Evolutionary conservation across 805 yeast species (phyloP), one percentile per base, ranked within the genome.

Genomic region (Lachancea mirantina): DNA sequence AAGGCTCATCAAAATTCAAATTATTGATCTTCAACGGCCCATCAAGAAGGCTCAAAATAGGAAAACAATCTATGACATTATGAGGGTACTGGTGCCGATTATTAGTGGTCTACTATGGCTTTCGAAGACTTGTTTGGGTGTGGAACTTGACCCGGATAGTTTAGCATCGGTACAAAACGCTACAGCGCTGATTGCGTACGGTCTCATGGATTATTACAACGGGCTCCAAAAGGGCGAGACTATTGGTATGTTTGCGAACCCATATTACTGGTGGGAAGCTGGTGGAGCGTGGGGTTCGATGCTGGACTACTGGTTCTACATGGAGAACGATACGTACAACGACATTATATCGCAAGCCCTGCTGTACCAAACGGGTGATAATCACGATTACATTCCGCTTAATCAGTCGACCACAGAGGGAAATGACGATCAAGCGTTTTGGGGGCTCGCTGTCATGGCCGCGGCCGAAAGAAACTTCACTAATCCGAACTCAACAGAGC

Each of bases 181-280:
- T 2, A 72, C 82, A 2, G 63, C 77, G 0, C 56, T 74, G 28
- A 64, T 87, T 13, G 76, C 78, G 2, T 55, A 67, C 26, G 96
- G 96, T 41, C 62, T 84, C 35, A 66, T 87, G 65, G 88, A 84
- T 62, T 87, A 87, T 57, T 87, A 87, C 51, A 75, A 70, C 10
- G 89, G 94, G 23, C 49, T 55, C 16, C 62, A 69, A 19, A 56
- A 67, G 26, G 96, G 96, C 21, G 81, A 88, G 6, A 72, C 87
- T 4, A 65, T 83, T 17, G 98, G 97, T 26, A 77, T 82, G 87
- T 88, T 92, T 57, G 65, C 78, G 8, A 63, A 68, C 51, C 97
- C 97, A 0, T 88, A 89, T 67, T 89, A 89, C 68, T 89, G 97
- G 98, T 84, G 94, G 94, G 78, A 81, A 57, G 85, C 88, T 23